phyloP scores from a whole-genome alignment of 768 basidiomycete species.

The Mycena latifolia region DNA sequence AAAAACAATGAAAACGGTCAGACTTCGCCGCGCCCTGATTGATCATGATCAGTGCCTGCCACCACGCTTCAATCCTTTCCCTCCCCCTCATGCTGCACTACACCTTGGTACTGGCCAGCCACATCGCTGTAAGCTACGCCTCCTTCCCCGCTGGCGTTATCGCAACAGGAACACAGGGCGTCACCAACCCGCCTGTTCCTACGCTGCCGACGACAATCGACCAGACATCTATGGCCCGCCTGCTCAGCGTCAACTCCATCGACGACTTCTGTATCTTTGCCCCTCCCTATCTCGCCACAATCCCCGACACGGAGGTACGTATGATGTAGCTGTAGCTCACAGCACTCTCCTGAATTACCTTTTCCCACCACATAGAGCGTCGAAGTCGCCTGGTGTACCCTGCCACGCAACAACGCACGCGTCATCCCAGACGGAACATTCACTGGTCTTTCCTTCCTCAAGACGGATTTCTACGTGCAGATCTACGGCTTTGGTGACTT shows the following conservation, averaged over 20 bases:
- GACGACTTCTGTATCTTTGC: conserved; percentile 59
- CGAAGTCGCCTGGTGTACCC: conserved; percentile 61
- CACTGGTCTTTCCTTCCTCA: conserved; percentile 54
- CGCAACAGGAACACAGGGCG: conserved; percentile 54
- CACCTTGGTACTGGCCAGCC: no score
- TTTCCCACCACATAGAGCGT: conserved; percentile 46
- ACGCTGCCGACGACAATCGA: conserved; percentile 54
- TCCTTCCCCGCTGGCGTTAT: conserved; percentile 49
- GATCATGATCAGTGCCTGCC: no score
- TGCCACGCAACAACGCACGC: conserved; percentile 56
- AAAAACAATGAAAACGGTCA: no score
- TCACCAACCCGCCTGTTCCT: conserved; percentile 54
- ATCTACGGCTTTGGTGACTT: conserved; percentile 57
- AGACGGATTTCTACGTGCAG: conserved; percentile 57
- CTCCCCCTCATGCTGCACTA: no score
- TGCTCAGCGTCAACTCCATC: conserved; percentile 53
- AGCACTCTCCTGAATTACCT: no score
- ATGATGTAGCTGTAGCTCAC: no score
- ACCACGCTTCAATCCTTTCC: no score
- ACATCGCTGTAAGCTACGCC: neutral
- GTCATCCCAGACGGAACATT: no score
- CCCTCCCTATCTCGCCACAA: conserved; percentile 46
- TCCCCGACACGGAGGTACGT: conserved; percentile 54
- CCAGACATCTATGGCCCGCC: conserved; percentile 53
- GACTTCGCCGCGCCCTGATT: no score